Evolutionary conservation across 2,329 filamentous ascomycete genomes (phyloP).

Genomic region (Byssothecium circinans): DNA sequence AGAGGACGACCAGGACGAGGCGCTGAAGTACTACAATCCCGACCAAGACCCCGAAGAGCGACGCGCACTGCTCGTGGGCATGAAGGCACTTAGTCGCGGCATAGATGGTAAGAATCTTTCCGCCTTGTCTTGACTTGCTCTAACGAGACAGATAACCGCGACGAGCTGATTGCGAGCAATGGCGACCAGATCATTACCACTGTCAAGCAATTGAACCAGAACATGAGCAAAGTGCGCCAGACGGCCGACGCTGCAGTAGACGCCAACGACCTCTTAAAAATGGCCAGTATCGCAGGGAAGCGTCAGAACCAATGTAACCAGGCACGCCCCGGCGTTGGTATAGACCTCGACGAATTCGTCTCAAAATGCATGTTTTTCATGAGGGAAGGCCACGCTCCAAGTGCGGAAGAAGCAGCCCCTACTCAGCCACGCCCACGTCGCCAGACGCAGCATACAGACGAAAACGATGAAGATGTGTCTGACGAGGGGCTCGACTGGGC

Average conservation of each 20-base stretch:
- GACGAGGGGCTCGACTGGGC: constrained; percentile 82
- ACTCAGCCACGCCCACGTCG: constrained; percentile 56
- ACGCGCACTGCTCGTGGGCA: constrained; percentile 67
- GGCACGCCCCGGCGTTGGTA: constrained; percentile 68
- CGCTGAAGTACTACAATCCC: constrained; percentile 68
- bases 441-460: constrained; percentile 50
- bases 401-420: constrained; percentile 53
- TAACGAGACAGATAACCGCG: constrained; percentile 61
- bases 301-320: constrained; percentile 74
- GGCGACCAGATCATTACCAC: constrained; percentile 67
- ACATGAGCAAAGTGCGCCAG: constrained; percentile 74
- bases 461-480: constrained; percentile 64
- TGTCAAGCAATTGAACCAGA: constrained; percentile 65
- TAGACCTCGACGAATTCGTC: constrained; percentile 90
- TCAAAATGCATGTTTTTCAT: constrained; percentile 89
- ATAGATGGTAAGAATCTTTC: constrained; percentile 55
- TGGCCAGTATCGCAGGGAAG: constrained; percentile 77
- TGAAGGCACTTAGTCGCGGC: constrained; percentile 67
- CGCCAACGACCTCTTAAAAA: constrained; percentile 78
- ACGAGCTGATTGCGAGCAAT: constrained; percentile 68
- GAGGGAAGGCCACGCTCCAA: constrained; percentile 59
- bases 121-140: neutral
- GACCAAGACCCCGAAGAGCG: constrained; percentile 77
- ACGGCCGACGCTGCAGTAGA: constrained; percentile 90
- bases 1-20: constrained; percentile 11